Conservation (phyloP, 2,329 filamentous ascomycete genomes). For the Colletotrichum chlorophyti region DNA sequence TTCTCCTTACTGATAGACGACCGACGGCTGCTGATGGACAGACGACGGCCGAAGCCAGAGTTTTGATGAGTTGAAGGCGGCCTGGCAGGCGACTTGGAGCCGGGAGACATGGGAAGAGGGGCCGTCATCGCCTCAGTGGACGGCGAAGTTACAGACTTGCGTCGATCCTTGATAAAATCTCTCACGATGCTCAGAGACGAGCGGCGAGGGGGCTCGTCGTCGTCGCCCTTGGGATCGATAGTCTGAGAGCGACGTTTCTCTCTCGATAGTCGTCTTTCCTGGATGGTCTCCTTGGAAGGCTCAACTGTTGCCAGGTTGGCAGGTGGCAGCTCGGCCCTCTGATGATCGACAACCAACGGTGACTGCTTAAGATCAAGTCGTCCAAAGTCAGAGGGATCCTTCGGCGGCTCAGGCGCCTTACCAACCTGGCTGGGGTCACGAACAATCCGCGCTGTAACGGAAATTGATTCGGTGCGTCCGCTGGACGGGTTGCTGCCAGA, state of each 20-base stretch:
- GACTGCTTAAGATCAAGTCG: conserved; percentile 64
- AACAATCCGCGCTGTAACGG: conserved; percentile 85
- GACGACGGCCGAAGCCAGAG: conserved; percentile 61
- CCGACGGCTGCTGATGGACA: conserved; percentile 68
- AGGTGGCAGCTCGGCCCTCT: conserved; percentile 44
- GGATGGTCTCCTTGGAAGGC: conserved; percentile 51
- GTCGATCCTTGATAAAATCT: conserved; percentile 67
- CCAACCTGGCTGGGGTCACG: conserved; percentile 63
- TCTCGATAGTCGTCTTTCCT: conserved; percentile 55
- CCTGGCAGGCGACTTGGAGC: conserved; percentile 50
- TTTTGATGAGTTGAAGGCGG: conserved; percentile 51
- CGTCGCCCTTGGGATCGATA: conserved; percentile 40
- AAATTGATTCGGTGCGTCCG: conserved; percentile 76
- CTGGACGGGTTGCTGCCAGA: conserved; percentile 43
- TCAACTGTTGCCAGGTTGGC: conserved; percentile 34
- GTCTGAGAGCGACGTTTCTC: conserved; percentile 45
- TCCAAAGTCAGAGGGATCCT: conserved; percentile 51
- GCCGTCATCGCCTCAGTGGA: conserved; percentile 50
- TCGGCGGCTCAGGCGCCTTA: conserved; percentile 47
- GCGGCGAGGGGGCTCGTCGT: conserved; percentile 52
- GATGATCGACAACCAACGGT: conserved; percentile 64
- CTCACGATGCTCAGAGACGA: conserved; percentile 67
- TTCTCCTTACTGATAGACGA: conserved; percentile 59
- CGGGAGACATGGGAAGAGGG: conserved; percentile 33
- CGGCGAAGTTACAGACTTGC: conserved; percentile 56